A percentile compares a stretch with the other conserved stretches of the same genome.
Evolutionary conservation across 768 basidiomycete genomes (phyloP).

Genomic region (Astraeus odoratus): DNA sequence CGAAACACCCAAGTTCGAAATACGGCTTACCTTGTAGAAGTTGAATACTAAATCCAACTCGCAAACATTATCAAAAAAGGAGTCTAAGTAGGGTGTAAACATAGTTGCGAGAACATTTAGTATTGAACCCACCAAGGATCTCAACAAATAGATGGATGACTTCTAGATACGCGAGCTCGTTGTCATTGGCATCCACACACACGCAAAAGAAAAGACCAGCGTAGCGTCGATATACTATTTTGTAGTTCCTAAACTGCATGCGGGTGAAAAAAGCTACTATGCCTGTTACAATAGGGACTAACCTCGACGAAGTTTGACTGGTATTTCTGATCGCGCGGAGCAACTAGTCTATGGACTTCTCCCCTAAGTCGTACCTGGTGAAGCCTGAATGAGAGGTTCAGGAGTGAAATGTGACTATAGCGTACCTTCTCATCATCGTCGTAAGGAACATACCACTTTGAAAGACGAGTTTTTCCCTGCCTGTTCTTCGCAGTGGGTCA

Average conservation of each 20-base stretch:
- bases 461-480: constrained; percentile 94
- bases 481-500: constrained; percentile 58
- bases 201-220: constrained; percentile 97
- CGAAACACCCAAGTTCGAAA: neutral
- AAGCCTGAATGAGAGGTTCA: constrained; percentile 1
- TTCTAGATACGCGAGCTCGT: constrained; percentile 94
- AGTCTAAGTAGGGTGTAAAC: constrained; percentile 45
- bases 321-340: constrained; percentile 96
- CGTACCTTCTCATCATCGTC: constrained; percentile 97
- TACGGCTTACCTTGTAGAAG: constrained; percentile 77
- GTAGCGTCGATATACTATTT: constrained; percentile 94
- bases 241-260: constrained; percentile 89
- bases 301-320: constrained; percentile 99
- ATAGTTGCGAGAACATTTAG: neutral
- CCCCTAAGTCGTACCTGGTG: constrained; percentile 83
- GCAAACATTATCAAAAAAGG: constrained; percentile 99
- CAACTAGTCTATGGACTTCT: constrained; percentile 93
- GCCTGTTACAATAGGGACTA: constrained; percentile 15
- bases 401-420: constrained; percentile 1
- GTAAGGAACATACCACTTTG: constrained; percentile 98
- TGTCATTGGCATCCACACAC: constrained; percentile 97
- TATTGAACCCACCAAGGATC: constrained; percentile 66
- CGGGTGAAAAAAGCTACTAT: constrained; percentile 2
- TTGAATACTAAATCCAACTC: constrained; percentile 98
- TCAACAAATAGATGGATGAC: constrained; percentile 98